Base-by-base conservation (phyloP, 1,284 basidiomycete species). In the Trametes polyzona region DNA sequence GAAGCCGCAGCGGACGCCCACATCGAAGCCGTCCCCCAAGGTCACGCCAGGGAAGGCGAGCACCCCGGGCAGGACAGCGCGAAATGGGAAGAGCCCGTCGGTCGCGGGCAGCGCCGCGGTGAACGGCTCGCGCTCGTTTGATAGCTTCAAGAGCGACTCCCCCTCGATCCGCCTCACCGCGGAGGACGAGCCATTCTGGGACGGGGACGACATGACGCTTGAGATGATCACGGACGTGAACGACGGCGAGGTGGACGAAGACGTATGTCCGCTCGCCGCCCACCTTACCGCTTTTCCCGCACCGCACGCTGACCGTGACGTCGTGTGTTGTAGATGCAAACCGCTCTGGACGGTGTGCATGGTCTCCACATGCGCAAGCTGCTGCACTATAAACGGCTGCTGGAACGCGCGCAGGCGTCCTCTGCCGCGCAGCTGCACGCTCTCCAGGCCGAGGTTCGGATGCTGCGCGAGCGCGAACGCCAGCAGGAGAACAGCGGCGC, bases 341-440 rank as follows among this genome's bases (percentile, higher is more conserved):
- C 71, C 9, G 82, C 84, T 5, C 72, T 90, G 35, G 74, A 81
- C 23, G 70, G 72, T 37, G 75, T 91, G 43, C 75, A 83, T n/a
- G 72, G 74, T 11, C 72, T 88, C 40, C 87, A 92, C 67, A 76
- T 83, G 9, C 77, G 78, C 50, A 87, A 86, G 64, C 78, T 90
- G 21, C 78, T 84, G n/a, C 83, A 86, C 58, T 87, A 89, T 72
- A 90, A 86, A 65, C 81, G 90, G 2, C 78, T 92, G 1, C 79
- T 92, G 10, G 89, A 92, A 65, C 86, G 87, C 41, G 81, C 88
- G 0, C 90, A 92, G 65, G 84, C 86, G 0, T 84, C 85, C 8
- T 81, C 87, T 1, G 88, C 90, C 0, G 86, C 89, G 0, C 90
- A 92, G 65, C 76, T 92, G 2, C 90, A 92, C 64, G 90, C 90